These are phyloP conservation scores for Zopfochytrium polystomum DNA, from an alignment of 371 early-diverging fungal species.

Conservation along the genomic window DNA sequence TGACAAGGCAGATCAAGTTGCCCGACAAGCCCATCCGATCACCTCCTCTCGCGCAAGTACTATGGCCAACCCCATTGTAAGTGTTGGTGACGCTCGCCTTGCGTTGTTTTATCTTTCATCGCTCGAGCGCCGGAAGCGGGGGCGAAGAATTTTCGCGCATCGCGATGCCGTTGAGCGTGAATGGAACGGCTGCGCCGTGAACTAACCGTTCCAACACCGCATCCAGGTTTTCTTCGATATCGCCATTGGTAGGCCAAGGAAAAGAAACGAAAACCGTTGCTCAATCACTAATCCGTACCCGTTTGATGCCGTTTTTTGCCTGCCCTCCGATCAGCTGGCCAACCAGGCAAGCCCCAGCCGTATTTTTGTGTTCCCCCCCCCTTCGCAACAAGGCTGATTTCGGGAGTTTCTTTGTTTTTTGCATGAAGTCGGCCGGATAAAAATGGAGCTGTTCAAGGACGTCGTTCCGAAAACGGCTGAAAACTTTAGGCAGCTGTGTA, in stretches of 20 bases:
- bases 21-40: too few relatives aligned
- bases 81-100: too few relatives aligned
- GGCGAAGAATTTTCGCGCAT: too few relatives aligned
- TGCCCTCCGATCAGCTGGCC: conserved; percentile 26
- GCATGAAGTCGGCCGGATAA: conserved; percentile 87
- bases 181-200: too few relatives aligned
- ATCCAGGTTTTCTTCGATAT: conserved; percentile 48
- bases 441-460: conserved; percentile 93
- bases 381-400: too few relatives aligned
- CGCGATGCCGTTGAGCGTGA: too few relatives aligned
- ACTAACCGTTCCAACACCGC: background rate
- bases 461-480: conserved; percentile 96
- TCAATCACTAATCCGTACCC: background rate
- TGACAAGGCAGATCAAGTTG: too few relatives aligned
- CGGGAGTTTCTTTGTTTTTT: too few relatives aligned
- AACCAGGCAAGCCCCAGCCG: conserved; percentile 29
- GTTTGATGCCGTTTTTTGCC: background rate
- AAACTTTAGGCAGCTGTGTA: conserved; percentile 95
- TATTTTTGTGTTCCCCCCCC: conserved; percentile 3
- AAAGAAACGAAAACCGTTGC: background rate
- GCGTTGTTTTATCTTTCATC: too few relatives aligned
- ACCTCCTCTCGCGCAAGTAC: background rate
- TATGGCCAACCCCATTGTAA: conserved; percentile 17
- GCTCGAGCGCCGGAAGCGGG: too few relatives aligned
- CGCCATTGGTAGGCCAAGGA: conserved; percentile 34